phyloP scores from a whole-genome alignment of 2,329 filamentous ascomycete species.

The Elsinoe ampelina region DNA sequence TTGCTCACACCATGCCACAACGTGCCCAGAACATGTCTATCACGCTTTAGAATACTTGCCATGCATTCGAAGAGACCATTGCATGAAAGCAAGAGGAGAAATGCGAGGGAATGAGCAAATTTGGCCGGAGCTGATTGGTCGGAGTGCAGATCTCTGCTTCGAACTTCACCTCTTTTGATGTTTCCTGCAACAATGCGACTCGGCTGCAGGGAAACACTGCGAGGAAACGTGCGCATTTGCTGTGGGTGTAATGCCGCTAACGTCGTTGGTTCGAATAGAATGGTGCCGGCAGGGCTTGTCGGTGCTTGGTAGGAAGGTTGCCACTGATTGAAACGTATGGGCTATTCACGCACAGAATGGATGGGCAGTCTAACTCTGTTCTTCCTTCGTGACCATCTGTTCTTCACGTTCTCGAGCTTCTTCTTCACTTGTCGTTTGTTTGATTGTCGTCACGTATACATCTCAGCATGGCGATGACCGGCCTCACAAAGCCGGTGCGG shows the following conservation, averaged over 20 bases:
- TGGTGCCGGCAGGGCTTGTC: no score
- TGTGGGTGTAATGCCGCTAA: neutral
- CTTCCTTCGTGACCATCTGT: no score
- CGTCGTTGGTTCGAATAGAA: neutral
- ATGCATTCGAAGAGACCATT: neutral
- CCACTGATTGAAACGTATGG: neutral
- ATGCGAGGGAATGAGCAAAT: conserved; percentile 7
- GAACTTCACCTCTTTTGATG: neutral
- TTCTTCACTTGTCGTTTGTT: no score
- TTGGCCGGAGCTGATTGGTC: neutral
- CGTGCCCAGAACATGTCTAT: neutral
- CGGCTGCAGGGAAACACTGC: neutral
- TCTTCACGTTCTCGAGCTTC: no score
- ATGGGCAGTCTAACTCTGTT: no score
- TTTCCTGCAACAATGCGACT: neutral
- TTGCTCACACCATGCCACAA: neutral
- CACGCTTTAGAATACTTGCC: neutral
- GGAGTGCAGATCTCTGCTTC: neutral
- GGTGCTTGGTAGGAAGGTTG: no score
- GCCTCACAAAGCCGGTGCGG: conserved; percentile 35
- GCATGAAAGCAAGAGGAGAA: neutral
- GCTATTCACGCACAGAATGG: no score
- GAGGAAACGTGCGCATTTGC: neutral
- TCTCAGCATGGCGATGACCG: conserved; percentile 19
- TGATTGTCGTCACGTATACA: no score